Conservation (phyloP, 2,329 filamentous ascomycete species). For the Aureobasidium zeae region DNA sequence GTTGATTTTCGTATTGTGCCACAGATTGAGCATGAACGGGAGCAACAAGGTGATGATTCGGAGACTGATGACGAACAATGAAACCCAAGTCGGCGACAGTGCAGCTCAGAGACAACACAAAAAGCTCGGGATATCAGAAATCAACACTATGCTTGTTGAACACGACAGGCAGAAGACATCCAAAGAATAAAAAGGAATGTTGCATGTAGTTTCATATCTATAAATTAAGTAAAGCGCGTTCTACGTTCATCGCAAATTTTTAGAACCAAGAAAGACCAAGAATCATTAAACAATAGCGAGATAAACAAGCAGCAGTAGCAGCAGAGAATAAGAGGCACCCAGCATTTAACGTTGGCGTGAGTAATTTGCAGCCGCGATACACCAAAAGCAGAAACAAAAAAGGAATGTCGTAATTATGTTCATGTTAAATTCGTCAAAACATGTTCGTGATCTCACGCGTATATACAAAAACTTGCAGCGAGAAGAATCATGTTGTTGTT, state of each 20-base stretch:
- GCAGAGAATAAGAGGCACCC: background rate
- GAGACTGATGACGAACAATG: slow-evolving; percentile 3
- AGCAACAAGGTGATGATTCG: slow-evolving; percentile 23
- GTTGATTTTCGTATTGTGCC: slow-evolving; percentile 78
- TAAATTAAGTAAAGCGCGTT: background rate
- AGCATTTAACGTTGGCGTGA: no score
- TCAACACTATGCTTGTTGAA: no score
- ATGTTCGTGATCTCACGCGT: no score
- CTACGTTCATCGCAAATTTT: background rate
- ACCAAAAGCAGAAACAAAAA: background rate
- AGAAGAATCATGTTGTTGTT: background rate
- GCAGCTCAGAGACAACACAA: no score
- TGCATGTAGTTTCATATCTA: slow-evolving; percentile 1
- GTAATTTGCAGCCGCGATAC: no score
- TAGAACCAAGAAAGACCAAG: background rate
- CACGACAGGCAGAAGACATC: no score
- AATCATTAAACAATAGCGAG: background rate
- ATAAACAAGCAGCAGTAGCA: background rate
- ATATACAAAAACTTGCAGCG: background rate
- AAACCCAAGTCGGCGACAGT: background rate
- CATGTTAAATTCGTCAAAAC: no score
- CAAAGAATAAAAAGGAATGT: background rate
- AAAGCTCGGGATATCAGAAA: no score
- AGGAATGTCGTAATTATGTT: no score
- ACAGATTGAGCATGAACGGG: slow-evolving; percentile 53